Conservation (phyloP, 2,329 filamentous ascomycete genomes). For the Trichoderma lentiforme region DNA sequence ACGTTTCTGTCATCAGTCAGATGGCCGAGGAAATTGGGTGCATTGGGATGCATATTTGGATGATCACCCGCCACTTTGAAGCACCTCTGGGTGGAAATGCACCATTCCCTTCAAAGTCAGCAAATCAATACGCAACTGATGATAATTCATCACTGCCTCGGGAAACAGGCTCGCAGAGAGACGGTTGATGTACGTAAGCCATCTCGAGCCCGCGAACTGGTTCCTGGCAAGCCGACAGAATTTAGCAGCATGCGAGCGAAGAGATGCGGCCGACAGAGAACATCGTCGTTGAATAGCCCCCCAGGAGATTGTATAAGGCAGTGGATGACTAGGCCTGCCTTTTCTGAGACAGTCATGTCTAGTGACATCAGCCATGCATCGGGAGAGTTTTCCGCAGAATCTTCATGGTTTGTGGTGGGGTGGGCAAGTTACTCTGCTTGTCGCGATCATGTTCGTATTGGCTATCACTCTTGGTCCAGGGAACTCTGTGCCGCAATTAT, state of each 20-base stretch:
- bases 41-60: neutral
- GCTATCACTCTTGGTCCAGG: neutral
- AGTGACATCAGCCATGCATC: neutral
- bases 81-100: neutral
- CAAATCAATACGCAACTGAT: neutral
- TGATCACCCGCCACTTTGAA: neutral
- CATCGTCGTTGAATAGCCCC: neutral
- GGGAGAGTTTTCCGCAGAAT: neutral
- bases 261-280: neutral
- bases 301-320: neutral
- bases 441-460: neutral
- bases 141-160: neutral
- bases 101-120: neutral
- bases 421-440: neutral
- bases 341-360: neutral
- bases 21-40: neutral
- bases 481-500: neutral
- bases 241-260: neutral
- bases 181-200: neutral
- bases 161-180: neutral
- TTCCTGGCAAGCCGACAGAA: neutral
- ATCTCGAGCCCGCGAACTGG: neutral
- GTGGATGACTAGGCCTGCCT: neutral
- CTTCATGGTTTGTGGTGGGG: neutral
- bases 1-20: neutral